A percentile compares a stretch with the other conserved stretches of the same genome.
Conservation (phyloP, 2,329 filamentous ascomycete species). For the Cladosporium austrohemisphaericum region DNA sequence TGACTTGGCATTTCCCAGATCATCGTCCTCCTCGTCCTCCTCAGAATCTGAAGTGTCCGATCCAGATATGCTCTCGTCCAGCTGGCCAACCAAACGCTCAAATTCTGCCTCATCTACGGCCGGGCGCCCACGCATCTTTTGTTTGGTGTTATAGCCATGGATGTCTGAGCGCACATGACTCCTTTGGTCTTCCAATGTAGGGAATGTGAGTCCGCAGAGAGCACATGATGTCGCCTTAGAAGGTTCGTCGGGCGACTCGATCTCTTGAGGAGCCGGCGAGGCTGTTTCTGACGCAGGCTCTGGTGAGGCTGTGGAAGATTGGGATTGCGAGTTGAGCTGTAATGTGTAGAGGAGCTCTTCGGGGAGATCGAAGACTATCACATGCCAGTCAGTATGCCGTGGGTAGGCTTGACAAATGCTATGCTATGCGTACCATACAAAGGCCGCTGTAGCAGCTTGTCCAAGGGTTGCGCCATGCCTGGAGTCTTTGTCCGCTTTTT, state of each 20-base stretch:
- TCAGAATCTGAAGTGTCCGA: conserved; percentile 59
- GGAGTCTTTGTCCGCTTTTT: not conserved
- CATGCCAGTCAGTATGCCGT: conserved; percentile 14
- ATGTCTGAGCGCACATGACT: conserved; percentile 85
- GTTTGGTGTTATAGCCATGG: conserved; percentile 92
- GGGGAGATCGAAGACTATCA: conserved; percentile 75
- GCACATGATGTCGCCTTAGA: conserved; percentile 70
- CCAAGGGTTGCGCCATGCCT: conserved; percentile 11
- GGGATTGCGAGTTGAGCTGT: conserved; percentile 53
- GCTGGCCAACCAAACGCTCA: conserved; percentile 74
- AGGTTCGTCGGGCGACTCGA: not conserved
- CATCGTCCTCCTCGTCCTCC: conserved; percentile 68
- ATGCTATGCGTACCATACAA: conserved; percentile 43
- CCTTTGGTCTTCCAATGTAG: conserved; percentile 73
- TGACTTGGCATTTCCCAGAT: conserved; percentile 39
- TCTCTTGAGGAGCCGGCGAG: conserved; percentile 6
- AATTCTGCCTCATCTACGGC: conserved; percentile 79
- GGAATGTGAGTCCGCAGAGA: conserved; percentile 71
- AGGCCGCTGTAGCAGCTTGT: conserved; percentile 44
- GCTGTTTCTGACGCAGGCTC: conserved; percentile 26
- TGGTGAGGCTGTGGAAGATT: conserved; percentile 33
- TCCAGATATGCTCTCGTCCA: conserved; percentile 90
- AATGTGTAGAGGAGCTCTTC: conserved; percentile 67
- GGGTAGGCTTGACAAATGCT: not conserved
- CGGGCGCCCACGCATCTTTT: conserved; percentile 71